Conservation (phyloP, 1,284 basidiomycete genomes). For the Hemileia vastatrix region DNA sequence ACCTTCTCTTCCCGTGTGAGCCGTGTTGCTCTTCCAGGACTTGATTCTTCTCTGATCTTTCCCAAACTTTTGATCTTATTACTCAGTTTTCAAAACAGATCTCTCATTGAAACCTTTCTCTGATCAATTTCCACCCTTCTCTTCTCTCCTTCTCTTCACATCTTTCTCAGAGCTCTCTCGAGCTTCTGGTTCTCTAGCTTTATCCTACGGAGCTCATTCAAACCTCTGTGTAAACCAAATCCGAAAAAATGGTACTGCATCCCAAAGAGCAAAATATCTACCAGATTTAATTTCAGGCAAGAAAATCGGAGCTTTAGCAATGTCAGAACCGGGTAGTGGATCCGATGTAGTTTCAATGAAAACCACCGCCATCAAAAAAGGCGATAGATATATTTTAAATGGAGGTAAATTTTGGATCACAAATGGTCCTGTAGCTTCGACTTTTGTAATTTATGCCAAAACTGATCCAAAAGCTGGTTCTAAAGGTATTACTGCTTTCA, state of each 20-base stretch:
- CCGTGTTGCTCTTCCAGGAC: too few relatives aligned
- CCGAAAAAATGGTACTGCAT: conserved; percentile 71
- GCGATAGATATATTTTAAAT: conserved; percentile 67
- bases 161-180: conserved; percentile 58
- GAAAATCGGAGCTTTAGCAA: conserved; percentile 81
- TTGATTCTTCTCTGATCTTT: too few relatives aligned
- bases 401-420: conserved; percentile 97
- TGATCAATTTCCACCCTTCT: too few relatives aligned
- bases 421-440: conserved; percentile 80
- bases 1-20: too few relatives aligned
- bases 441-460: conserved; percentile 87
- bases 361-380: conserved; percentile 64
- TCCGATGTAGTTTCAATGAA: conserved; percentile 90
- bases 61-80: too few relatives aligned
- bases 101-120: too few relatives aligned
- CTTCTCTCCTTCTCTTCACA: too few relatives aligned
- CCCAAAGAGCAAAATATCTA: conserved; percentile 78
- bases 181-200: conserved; percentile 77
- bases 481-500: conserved; percentile 90
- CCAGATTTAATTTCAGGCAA: conserved; percentile 68
- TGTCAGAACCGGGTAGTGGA: conserved; percentile 83
- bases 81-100: too few relatives aligned
- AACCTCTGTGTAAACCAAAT: conserved; percentile 79
- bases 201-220: conserved; percentile 89
- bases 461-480: conserved; percentile 61